These are phyloP conservation scores for Rhodotorula babjevae DNA, from an alignment of 768 basidiomycete species.

Conservation along the genomic window DNA sequence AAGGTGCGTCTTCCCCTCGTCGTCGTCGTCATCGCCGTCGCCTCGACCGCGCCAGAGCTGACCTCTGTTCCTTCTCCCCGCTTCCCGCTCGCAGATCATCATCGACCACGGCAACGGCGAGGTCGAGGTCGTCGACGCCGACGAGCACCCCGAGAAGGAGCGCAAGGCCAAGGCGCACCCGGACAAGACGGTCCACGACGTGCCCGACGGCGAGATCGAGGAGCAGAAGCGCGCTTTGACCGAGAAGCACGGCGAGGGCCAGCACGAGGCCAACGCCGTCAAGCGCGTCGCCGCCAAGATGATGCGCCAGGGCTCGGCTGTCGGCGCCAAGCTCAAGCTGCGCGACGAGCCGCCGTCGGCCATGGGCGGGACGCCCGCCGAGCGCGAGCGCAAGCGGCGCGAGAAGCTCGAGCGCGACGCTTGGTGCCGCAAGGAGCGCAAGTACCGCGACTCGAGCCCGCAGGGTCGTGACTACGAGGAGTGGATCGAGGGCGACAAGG, in stretches of 20 bases:
- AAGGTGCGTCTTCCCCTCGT: conserved; percentile 14
- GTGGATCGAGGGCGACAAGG: conserved; percentile 25
- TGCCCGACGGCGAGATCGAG: conserved; percentile 17
- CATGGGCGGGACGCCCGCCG: conserved; percentile 11
- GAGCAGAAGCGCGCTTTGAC: conserved; percentile 9
- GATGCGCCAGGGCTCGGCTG: conserved; percentile 8
- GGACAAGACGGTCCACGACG: conserved; percentile 2
- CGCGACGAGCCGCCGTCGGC: conserved; percentile 2
- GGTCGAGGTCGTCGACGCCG: conserved; percentile 34
- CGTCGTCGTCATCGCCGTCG: too few relatives aligned
- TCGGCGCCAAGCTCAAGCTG: conserved; percentile 2
- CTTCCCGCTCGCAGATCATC: conserved; percentile 20
- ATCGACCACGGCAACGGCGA: conserved; percentile 38
- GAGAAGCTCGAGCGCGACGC: conserved; percentile 36
- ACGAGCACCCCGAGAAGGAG: conserved; percentile 10
- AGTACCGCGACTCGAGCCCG: conserved; percentile 30
- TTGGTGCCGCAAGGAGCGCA: conserved; percentile 34
- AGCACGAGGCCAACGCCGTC: conserved; percentile 26
- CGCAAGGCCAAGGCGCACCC: not conserved
- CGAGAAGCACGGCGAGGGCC: conserved; percentile 22
- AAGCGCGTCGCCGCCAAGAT: conserved; percentile 23
- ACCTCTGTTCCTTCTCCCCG: not conserved
- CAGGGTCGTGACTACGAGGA: conserved; percentile 4
- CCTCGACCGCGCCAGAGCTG: too few relatives aligned
- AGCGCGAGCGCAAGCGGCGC: conserved; percentile 17